Base-by-base conservation (phyloP, 371 early-diverging fungal species). In the Smittium mucronatum region DNA sequence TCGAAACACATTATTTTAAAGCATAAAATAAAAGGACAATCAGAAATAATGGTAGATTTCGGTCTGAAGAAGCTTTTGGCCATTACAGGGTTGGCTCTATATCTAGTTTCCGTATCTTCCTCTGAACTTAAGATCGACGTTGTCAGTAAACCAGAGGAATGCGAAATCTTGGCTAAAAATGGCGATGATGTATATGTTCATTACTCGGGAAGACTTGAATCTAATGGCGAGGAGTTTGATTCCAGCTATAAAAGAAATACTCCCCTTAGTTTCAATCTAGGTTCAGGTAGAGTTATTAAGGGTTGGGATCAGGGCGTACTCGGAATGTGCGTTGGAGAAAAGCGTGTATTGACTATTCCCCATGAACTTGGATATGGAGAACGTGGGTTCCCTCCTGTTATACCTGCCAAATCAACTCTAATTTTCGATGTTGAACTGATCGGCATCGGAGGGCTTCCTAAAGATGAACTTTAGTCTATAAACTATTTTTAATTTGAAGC, bases 241-340 rank as follows among this genome's bases (percentile, higher is more conserved):
- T 88, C 89, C 70, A 89, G 90, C 69, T 77, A 81, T 67, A 88
- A 91, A 71, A 92, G 93, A 68, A 82, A 83, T n/a, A 26, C 79
- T 30, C 89, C 93, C 60, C 88, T 96, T 74, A 75, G 74, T 21
- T 86, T 85, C 80, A 72, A 70, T 25, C 90, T 96, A 70, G 97
- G 97, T 73, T 87, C 89, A 47, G 93, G 93, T 29, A 84, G 81
- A 67, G 93, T 96, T 75, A 96, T 96, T 78, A 80, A 83, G 73
- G 94, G 93, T 69, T 88, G 89, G 88, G 86, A 87, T 72, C 81
- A 86, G 69, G 90, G 93, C 76, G 87, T 96, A 36, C 87, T 89
- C 36, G 84, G 88, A 74, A 84, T 94, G 84, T 88, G 89, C 65
- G 72, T 93, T 34, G 89, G 88, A 67, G 81, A 89, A 78, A 79